phyloP scores from a whole-genome alignment of 2,329 filamentous ascomycete species.

The Escovopsis sp. region DNA sequence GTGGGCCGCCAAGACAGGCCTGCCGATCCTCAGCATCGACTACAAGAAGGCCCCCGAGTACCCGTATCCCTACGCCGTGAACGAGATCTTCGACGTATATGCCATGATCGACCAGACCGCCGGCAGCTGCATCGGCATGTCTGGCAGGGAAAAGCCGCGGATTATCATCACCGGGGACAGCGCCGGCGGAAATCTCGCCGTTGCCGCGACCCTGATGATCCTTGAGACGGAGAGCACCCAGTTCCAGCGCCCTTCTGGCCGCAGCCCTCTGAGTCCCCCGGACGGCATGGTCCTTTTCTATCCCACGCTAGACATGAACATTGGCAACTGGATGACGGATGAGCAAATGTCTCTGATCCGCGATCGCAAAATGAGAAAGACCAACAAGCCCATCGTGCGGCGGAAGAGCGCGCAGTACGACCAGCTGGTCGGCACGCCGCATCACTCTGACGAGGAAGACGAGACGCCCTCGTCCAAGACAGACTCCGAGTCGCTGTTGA shows the following conservation, averaged over 20 bases:
- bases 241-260: conserved; percentile 13
- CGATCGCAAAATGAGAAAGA: conserved; percentile 61
- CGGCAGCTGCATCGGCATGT: conserved; percentile 28
- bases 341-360: conserved; percentile 93
- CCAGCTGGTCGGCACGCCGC: conserved; percentile 67
- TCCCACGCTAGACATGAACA: conserved; percentile 88
- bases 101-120: conserved; percentile 21
- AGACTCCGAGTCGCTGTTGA: conserved; percentile 16
- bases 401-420: conserved; percentile 84
- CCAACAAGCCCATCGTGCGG: conserved; percentile 62
- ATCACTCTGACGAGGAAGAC: conserved; percentile 61
- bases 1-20: conserved; percentile 76
- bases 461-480: conserved; percentile 24
- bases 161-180: conserved; percentile 33
- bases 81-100: conserved; percentile 35
- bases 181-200: conserved; percentile 31
- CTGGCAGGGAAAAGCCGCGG: conserved; percentile 20
- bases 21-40: conserved; percentile 84
- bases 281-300: conserved; percentile 78
- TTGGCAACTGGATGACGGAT: conserved; percentile 97
- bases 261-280: conserved; percentile 52
- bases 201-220: conserved; percentile 76
- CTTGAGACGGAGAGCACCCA: conserved; percentile 51
- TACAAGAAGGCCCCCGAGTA: conserved; percentile 47
- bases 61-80: conserved; percentile 31